Conservation (phyloP, 257 asterid genomes). For the Primulina tabacum region DNA sequence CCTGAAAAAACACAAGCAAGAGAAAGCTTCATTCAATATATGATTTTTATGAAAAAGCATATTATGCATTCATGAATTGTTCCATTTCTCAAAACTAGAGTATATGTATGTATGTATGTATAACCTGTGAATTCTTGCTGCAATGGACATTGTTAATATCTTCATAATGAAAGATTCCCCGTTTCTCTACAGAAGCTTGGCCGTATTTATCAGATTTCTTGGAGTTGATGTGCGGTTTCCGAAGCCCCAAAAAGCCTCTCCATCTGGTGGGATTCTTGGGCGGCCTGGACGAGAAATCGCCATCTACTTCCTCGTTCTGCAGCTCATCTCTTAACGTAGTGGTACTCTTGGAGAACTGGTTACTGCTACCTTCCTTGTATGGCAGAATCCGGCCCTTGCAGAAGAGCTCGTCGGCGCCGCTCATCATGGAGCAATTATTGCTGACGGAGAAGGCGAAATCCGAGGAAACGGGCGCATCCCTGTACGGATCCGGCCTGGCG, state of each 20-base stretch:
- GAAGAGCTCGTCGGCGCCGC: neutral
- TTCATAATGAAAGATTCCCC: conserved; percentile 23
- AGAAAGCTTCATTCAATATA: no score
- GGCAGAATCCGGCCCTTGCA: neutral
- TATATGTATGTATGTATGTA: no score
- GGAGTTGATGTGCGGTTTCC: conserved; percentile 72
- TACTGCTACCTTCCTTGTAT: neutral
- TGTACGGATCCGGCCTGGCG: neutral
- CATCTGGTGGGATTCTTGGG: conserved; percentile 77
- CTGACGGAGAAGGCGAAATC: neutral
- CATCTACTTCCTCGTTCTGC: conserved; percentile 38
- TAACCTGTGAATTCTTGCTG: conserved; percentile 42
- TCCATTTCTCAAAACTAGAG: neutral
- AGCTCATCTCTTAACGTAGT: conserved; percentile 34
- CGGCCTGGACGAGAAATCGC: conserved; percentile 44
- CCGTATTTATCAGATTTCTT: conserved; percentile 45
- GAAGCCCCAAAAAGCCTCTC: conserved; percentile 76
- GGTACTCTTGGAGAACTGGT: neutral
- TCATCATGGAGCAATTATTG: neutral
- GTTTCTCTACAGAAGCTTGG: conserved; percentile 32
- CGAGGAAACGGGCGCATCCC: neutral
- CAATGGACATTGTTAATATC: conserved; percentile 23
- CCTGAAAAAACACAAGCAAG: neutral
- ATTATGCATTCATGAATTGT: no score
- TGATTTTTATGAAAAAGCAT: no score